phyloP scores from a whole-genome alignment of 148 eudicot genomes.

The Rhododendron ovatum region DNA sequence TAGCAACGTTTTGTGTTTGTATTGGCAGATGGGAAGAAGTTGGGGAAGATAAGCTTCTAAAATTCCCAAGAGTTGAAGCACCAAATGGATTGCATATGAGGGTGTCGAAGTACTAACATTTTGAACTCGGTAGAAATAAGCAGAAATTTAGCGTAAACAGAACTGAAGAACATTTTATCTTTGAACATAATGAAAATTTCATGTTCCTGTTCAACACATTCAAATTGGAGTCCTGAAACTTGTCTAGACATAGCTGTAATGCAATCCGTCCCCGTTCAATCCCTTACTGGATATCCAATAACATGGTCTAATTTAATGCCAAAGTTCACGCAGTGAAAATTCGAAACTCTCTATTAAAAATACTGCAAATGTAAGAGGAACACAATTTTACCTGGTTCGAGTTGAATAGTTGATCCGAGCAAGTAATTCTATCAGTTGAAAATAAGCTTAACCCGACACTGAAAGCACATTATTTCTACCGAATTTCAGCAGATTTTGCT shows the following conservation, averaged over 20 bases:
- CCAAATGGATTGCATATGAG: conserved; percentile 78
- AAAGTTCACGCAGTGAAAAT: not conserved
- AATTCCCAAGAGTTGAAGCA: conserved; percentile 94
- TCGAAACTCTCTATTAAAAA: not conserved
- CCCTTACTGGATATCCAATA: not conserved
- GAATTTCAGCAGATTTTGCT: not conserved
- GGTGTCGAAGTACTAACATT: conserved; percentile 46
- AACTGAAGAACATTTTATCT: not conserved
- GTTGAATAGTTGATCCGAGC: not conserved
- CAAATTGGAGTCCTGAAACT: not conserved
- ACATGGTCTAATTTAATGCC: not conserved
- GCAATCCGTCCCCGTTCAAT: not conserved
- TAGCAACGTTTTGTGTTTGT: not conserved
- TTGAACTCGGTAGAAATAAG: not conserved
- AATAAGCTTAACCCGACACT: not conserved
- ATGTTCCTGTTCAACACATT: not conserved
- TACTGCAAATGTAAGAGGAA: not conserved
- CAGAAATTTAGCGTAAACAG: not conserved
- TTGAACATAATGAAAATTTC: not conserved
- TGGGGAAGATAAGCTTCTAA: conserved; percentile 74
- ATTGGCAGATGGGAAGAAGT: conserved; percentile 83
- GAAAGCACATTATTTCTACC: not conserved
- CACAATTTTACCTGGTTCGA: not conserved
- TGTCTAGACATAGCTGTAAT: not conserved
- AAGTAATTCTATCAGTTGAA: not conserved